Base-by-base conservation (phyloP, 2,329 filamentous ascomycete species). In the Aspergillus eucalypticola region DNA sequence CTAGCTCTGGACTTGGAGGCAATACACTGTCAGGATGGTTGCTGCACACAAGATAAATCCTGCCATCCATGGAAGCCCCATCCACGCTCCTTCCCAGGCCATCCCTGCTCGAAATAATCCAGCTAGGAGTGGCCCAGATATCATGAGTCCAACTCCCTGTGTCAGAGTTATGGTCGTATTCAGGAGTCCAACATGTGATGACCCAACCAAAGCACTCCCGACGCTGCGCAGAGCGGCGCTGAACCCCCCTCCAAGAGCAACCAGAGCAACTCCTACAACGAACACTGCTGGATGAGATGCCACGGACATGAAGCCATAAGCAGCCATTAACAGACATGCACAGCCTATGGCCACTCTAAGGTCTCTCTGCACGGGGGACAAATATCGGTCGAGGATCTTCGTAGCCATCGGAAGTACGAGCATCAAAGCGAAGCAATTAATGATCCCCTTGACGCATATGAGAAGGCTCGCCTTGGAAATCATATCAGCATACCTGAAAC, bases 111-210 rank as follows among this genome's bases (percentile, higher is more conserved):
- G 29, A 17, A 64, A 59, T 29, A 51, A 21, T 8, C 35, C 54
- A 8, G 61, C 61, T 10, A 62, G 44, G 3, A 58, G 15, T 17
- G 61, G 61, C 19, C 61, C 61, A 11, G 61, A 53, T 15, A 55
- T 19, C 35, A 64, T 54, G 5, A 27, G 41, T 5, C 61, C 61
- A 21, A 55, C 21, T 4, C 59, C 50, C 54, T 64, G 56, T 8
- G 53, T 42, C 32, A 64, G 59, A 5, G 56, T 60, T 38, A 64
- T 59, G n/a, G 59, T 59, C n/a, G 61, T 61, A 17, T 59, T 61
- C 8, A 64, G 57, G 6, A 59, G 41, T 5, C 59, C 61, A n/a
- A 57, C 48, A 19, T 64, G 53, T 7, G 41, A 32, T 41, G 57
- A 48, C 3, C 41, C 49, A 38, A 61, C 61, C 52, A 64, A 38